These are phyloP conservation scores for Cyberlindnera petersonii DNA, from an alignment of 805 yeast genomes.

Conservation along the genomic window DNA sequence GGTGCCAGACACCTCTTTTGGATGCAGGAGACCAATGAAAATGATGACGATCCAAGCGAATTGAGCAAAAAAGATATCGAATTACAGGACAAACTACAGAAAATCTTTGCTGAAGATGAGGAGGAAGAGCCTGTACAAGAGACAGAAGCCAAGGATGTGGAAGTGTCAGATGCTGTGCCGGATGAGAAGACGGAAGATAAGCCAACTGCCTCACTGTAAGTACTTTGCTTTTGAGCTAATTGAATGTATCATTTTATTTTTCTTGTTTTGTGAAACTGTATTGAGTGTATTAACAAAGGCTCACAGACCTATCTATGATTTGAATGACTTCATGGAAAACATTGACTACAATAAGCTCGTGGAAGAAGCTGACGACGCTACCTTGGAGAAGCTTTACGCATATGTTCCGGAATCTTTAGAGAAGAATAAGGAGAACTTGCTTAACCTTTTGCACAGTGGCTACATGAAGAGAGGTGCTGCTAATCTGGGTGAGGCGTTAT, in stretches of 20 bases:
- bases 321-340: conserved; percentile 19
- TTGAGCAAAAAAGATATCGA: conserved; percentile 57
- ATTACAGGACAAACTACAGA: conserved; percentile 44
- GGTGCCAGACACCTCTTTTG: conserved; percentile 57
- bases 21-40: conserved; percentile 70
- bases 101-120: conserved; percentile 41
- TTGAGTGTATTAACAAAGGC: conserved; percentile 11
- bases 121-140: conserved; percentile 37
- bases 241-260: not conserved
- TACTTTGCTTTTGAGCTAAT: conserved; percentile 1
- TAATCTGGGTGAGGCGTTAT: conserved; percentile 40
- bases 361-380: conserved; percentile 27
- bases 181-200: conserved; percentile 8
- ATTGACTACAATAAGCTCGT: conserved; percentile 13
- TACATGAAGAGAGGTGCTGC: conserved; percentile 43
- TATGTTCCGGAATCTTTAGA: conserved; percentile 42
- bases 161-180: conserved; percentile 9
- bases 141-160: conserved; percentile 28
- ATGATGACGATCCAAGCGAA: conserved; percentile 54
- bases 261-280: not conserved
- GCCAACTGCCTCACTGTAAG: conserved; percentile 15
- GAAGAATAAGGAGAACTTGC: conserved; percentile 35
- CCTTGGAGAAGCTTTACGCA: conserved; percentile 34
- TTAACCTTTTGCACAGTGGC: conserved; percentile 43
- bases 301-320: conserved; percentile 18